A percentile compares a stretch with the other conserved stretches of the same genome.
These are phyloP conservation scores for Marchantia polymorpha DNA, from an alignment of 225 moss, liverwort and hornwort species.

Conservation along the genomic window DNA sequence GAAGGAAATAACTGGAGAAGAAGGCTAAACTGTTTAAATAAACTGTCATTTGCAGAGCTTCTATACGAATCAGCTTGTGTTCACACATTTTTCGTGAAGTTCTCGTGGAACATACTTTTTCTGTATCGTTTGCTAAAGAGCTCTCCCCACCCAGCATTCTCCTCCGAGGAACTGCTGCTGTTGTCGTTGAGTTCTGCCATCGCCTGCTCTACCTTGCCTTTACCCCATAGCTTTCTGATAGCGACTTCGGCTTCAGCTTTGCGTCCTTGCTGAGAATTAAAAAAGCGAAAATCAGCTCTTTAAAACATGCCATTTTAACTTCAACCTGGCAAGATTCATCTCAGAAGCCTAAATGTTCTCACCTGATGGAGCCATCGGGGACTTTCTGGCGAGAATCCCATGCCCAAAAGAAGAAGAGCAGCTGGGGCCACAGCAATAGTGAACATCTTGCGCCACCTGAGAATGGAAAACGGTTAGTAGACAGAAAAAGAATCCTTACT, in stretches of 20 bases:
- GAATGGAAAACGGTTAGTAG: neutral
- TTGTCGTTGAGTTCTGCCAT: slow-evolving; percentile 64
- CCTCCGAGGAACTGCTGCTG: slow-evolving; percentile 52
- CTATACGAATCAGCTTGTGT: too few species aligned
- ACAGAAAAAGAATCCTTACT: neutral
- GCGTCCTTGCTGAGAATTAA: slow-evolving; percentile 67
- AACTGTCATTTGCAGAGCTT: too few species aligned
- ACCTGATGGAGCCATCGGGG: slow-evolving; percentile 98
- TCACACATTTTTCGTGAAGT: neutral
- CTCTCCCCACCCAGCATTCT: slow-evolving; percentile 76
- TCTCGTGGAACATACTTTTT: slow-evolving; percentile 50
- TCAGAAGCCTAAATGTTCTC: too few species aligned
- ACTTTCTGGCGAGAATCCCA: slow-evolving; percentile 86
- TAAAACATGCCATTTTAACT: neutral
- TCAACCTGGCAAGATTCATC: too few species aligned
- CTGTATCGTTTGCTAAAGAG: slow-evolving; percentile 68
- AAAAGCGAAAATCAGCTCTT: neutral
- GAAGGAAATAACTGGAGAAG: too few species aligned
- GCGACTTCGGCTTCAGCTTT: slow-evolving; percentile 70
- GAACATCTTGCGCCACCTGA: slow-evolving; percentile 98
- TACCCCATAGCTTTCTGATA: slow-evolving; percentile 78
- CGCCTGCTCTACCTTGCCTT: slow-evolving; percentile 64
- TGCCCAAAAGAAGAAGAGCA: slow-evolving; percentile 66
- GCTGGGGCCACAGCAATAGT: slow-evolving; percentile 66
- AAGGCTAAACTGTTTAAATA: too few species aligned